Conservation (phyloP, 1,284 basidiomycete genomes). For the Phenoliferia sp. region DNA sequence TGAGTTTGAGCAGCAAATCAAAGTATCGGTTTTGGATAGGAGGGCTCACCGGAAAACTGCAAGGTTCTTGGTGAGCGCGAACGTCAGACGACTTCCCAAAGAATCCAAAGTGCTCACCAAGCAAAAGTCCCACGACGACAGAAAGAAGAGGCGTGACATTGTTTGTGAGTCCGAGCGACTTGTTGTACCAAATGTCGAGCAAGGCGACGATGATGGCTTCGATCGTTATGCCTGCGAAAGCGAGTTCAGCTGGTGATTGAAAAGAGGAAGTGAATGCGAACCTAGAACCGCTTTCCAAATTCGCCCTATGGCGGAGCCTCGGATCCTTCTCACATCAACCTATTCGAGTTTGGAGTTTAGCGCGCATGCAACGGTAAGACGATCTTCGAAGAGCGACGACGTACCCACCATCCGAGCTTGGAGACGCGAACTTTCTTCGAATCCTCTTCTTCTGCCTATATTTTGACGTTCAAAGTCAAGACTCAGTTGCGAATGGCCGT, state of each 20-base stretch:
- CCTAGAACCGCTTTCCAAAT: conserved; percentile 35
- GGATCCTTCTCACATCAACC: conserved; percentile 14
- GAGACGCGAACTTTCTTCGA: conserved; percentile 18
- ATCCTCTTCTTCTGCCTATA: conserved; percentile 16
- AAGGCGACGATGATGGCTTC: neutral
- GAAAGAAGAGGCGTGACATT: conserved; percentile 28
- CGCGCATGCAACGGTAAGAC: no score
- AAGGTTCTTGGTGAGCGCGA: no score
- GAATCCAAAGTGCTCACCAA: conserved; percentile 6
- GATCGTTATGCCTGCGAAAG: neutral
- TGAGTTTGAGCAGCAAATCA: neutral
- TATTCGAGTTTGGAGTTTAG: neutral
- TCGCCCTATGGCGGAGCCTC: conserved; percentile 24
- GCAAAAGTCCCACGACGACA: conserved; percentile 38
- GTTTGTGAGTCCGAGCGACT: conserved; percentile 16
- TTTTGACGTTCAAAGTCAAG: neutral
- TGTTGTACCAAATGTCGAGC: neutral
- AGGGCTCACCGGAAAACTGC: neutral
- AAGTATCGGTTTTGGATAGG: neutral
- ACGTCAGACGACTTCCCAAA: no score
- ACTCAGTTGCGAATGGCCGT: neutral
- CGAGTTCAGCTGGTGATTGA: neutral
- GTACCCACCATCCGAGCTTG: conserved; percentile 27
- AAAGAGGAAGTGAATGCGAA: conserved; percentile 23
- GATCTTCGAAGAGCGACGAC: no score